A percentile compares a stretch with the other conserved stretches of the same genome.
phyloP scores from a whole-genome alignment of 352 stramenopile genomes.

The Albugo candida region DNA sequence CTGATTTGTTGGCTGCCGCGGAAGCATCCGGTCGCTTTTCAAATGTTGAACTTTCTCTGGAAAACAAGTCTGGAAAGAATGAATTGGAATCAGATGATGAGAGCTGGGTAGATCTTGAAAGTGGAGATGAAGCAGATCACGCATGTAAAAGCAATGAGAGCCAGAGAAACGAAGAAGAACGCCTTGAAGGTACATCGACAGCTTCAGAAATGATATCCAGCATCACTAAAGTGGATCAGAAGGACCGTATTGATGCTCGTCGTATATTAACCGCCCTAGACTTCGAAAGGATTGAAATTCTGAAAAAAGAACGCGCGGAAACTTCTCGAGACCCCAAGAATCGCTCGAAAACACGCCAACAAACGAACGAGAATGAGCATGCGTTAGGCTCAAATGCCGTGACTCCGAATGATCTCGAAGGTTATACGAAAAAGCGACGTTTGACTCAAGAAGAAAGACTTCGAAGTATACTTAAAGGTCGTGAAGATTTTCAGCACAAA shows the following conservation, averaged over 20 bases:
- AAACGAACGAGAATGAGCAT: conserved; percentile 11
- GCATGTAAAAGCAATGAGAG: conserved; percentile 19
- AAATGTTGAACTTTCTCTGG: conserved; percentile 61
- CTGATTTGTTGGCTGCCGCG: conserved; percentile 84
- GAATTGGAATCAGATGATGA: conserved; percentile 33
- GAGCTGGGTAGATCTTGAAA: conserved; percentile 42
- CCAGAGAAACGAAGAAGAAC: conserved; percentile 23
- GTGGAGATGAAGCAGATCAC: conserved; percentile 21
- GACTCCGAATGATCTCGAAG: conserved; percentile 54
- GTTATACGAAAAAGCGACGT: conserved; percentile 80
- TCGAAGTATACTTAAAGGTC: conserved; percentile 69
- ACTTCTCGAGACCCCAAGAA: conserved; percentile 65
- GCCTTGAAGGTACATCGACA: conserved; percentile 10
- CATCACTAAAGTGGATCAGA: conserved; percentile 21
- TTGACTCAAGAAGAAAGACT: conserved; percentile 73
- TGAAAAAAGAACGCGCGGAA: conserved; percentile 76
- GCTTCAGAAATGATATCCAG: conserved; percentile 17
- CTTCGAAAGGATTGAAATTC: conserved; percentile 78
- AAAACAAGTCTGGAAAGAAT: conserved; percentile 65
- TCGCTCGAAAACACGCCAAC: conserved; percentile 55
- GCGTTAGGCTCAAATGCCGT: conserved; percentile 29
- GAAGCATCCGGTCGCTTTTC: conserved; percentile 55
- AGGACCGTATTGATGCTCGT: conserved; percentile 66
- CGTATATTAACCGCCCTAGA: conserved; percentile 79
- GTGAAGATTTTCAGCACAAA: conserved; percentile 85